Conservation (phyloP, 78 protist genomes). For the Dictyostelium citrinum region DNA sequence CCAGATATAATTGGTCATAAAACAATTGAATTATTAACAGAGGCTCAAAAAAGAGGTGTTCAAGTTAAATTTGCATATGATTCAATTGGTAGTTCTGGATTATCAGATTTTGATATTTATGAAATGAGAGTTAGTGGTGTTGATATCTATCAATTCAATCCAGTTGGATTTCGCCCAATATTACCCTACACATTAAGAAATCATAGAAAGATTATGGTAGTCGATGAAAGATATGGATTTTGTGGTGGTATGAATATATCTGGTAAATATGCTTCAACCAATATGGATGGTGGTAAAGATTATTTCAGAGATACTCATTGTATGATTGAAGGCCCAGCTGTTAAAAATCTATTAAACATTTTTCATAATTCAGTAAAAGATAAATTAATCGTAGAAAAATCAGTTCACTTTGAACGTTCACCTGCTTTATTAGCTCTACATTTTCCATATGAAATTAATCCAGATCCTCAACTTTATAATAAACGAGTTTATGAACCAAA, state of each 20-base stretch:
- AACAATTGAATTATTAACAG: conserved; percentile 40
- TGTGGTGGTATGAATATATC: conserved; percentile 85
- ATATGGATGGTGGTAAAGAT: conserved; percentile 35
- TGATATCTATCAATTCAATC: conserved; percentile 20
- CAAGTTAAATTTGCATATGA: conserved; percentile 59
- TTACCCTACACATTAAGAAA: conserved; percentile 41
- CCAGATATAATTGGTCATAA: conserved; percentile 50
- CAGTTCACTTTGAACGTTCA: not conserved
- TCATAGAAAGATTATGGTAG: conserved; percentile 78
- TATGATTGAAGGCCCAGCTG: conserved; percentile 75
- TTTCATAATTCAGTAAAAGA: conserved; percentile 19
- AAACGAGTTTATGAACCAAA: not conserved
- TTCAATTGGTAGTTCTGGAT: conserved; percentile 66
- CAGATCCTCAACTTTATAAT: not conserved
- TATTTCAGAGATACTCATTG: conserved; percentile 75
- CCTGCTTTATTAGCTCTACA: not conserved
- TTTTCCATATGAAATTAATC: not conserved
- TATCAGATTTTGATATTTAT: conserved; percentile 10
- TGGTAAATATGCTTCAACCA: conserved; percentile 51
- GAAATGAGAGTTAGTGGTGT: not conserved
- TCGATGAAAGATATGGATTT: conserved; percentile 55
- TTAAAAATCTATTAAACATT: conserved; percentile 1
- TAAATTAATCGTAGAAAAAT: not conserved
- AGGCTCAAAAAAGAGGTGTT: conserved; percentile 61
- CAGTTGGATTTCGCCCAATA: not conserved